These are phyloP conservation scores for Olyra latifolia DNA, from an alignment of 176 grass and related monocot genomes.

Conservation along the genomic window DNA sequence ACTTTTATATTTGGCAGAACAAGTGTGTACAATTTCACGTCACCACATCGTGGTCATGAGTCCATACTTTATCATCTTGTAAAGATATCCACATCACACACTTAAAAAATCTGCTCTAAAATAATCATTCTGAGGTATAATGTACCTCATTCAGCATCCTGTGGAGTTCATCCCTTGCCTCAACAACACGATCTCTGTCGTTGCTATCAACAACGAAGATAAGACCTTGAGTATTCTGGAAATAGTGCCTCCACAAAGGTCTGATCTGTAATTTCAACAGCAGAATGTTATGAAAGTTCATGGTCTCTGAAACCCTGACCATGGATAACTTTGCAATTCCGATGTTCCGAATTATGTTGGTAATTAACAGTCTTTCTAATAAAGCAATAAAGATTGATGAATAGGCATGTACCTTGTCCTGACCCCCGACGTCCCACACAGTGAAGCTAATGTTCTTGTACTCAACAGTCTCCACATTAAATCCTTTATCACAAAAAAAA, in stretches of 20 bases:
- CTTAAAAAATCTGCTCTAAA: neutral
- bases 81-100: neutral
- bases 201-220: conserved; percentile 83
- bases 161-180: conserved; percentile 79
- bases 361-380: neutral
- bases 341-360: neutral
- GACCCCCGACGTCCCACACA: conserved; percentile 83
- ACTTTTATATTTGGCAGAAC: neutral
- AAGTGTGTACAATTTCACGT: neutral
- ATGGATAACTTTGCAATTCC: neutral
- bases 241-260: conserved; percentile 80
- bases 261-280: conserved; percentile 55
- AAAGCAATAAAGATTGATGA: neutral
- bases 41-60: neutral
- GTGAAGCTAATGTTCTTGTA: conserved; percentile 94
- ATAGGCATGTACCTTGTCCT: conserved; percentile 60
- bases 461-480: conserved; percentile 84
- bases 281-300: neutral
- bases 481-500: conserved; percentile 33
- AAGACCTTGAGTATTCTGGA: conserved; percentile 76
- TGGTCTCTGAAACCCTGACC: neutral
- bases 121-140: neutral
- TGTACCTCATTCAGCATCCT: conserved; percentile 72
- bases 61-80: neutral
- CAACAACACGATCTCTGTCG: conserved; percentile 81